Evolutionary conservation across 2,329 filamentous ascomycete species (phyloP).

Genomic region (Fusarium sp.): DNA sequence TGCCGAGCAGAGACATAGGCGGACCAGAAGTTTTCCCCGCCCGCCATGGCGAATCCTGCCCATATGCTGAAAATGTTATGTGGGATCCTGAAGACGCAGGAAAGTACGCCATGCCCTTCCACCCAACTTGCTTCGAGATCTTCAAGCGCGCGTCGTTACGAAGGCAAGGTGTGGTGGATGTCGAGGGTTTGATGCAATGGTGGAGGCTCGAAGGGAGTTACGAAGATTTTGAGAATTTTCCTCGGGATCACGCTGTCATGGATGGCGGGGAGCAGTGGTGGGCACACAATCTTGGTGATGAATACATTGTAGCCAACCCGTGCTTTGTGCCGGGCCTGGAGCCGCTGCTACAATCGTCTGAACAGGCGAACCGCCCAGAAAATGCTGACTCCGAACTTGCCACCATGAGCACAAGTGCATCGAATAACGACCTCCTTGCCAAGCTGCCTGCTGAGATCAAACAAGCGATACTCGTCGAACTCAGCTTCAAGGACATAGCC

Average conservation of each 20-base stretch:
- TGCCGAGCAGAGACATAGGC: conserved; percentile 17
- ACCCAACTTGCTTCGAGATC: conserved; percentile 47
- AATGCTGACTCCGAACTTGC: not conserved
- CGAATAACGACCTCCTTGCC: conserved; percentile 3
- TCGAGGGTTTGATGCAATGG: conserved; percentile 33
- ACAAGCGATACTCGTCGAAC: conserved; percentile 11
- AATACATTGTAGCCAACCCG: conserved; percentile 40
- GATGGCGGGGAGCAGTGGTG: conserved; percentile 11
- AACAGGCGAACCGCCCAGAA: fast-evolving
- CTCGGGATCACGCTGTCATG: conserved; percentile 14
- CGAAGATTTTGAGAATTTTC: not conserved
- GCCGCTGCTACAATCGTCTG: not conserved
- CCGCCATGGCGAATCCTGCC: conserved; percentile 2
- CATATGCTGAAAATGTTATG: conserved; percentile 8
- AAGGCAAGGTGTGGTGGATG: conserved; percentile 29
- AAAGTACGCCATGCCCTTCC: conserved; percentile 42
- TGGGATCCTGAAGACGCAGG: not conserved
- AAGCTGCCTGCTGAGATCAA: conserved; percentile 25
- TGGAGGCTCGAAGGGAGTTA: conserved; percentile 7
- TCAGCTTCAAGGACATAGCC: conserved; percentile 23
- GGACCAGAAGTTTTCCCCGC: conserved; percentile 11
- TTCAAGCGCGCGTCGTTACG: conserved; percentile 42
- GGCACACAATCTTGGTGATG: conserved; percentile 16
- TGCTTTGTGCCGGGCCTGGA: conserved; percentile 29
- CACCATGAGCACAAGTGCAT: fast-evolving